Conservation (phyloP, 768 basidiomycete species). For the Rickenella mellea region DNA sequence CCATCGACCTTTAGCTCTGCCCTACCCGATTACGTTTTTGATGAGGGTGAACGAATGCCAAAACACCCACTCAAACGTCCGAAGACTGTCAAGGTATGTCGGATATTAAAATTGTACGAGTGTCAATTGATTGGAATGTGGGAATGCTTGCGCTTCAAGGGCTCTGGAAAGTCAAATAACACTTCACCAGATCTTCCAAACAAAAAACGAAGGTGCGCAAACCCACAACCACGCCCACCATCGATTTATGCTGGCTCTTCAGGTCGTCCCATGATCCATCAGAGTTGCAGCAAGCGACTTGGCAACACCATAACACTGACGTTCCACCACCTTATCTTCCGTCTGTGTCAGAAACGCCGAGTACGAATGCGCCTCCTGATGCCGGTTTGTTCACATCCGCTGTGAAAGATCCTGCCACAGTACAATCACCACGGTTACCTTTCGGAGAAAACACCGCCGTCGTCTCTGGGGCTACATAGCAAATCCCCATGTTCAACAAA, state of each 20-base stretch:
- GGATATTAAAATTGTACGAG: conserved; percentile 1
- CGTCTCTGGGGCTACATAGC: conserved; percentile 38
- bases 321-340: conserved; percentile 31
- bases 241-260: too few relatives aligned
- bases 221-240: too few relatives aligned
- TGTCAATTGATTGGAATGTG: conserved; percentile 1
- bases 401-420: conserved; percentile 32
- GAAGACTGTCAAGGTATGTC: conserved; percentile 49
- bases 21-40: conserved; percentile 78
- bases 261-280: conserved; percentile 38
- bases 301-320: conserved; percentile 21
- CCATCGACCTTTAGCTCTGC: conserved; percentile 37
- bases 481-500: too few relatives aligned
- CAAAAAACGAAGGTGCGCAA: conserved; percentile 44
- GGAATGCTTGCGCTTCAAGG: conserved; percentile 31
- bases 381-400: conserved; percentile 26
- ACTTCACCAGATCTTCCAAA: conserved; percentile 65
- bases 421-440: conserved; percentile 53
- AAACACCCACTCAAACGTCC: conserved; percentile 65
- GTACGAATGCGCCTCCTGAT: conserved; percentile 21
- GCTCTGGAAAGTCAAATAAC: conserved; percentile 49
- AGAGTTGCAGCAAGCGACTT: conserved; percentile 20
- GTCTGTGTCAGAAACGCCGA: too few relatives aligned
- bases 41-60: conserved; percentile 69
- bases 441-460: conserved; percentile 54